Evolutionary conservation across 2,329 filamentous ascomycete genomes (phyloP), one percentile per base, ranked within the genome.

Genomic region (Talaromyces sp.): DNA sequence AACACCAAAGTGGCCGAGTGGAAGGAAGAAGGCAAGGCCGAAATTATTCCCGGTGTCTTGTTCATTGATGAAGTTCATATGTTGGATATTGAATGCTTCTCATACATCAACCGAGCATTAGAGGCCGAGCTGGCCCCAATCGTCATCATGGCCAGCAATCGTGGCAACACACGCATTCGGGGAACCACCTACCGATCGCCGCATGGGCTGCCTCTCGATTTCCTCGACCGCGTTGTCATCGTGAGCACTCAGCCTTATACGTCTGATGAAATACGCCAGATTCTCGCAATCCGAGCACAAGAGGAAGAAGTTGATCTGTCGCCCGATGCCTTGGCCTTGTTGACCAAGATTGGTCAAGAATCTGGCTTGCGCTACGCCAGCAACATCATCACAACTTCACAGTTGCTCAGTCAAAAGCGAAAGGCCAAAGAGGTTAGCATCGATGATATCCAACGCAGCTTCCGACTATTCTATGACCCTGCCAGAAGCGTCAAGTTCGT

Each of bases 11-110:
- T 99, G 2, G 93, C 89, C 55, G 95, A 99, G 78, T 99, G 95
- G 95, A 97, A 96, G 78, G 95, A 99, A 77, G 95, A 99, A 78
- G 95, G 95, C 79, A 99, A 99, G 78, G 95, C 95, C 3, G 93
- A 96, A 78, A 98, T 99, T 59, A 92, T 99, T 0, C 95, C 95
- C 0, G 95, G 95, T 53, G 95, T 99, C 8, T 81, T 99, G 8
- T 99, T 99, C 82, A 96, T 99, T 71, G 95, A 99, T 71, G 95
- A 99, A 80, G 93, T 99, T 5, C 95, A 99, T 82, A 98, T 99
- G 93, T 90, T 99, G 62, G 95, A 99, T 75, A 97, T 98, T 66
- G 95, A 99, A 78, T 98, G 93, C 81, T 99, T 96, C 82, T 96
- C 92, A 52, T 99, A 96, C 81, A 89, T 99, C 82, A 99, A 99